phyloP scores from a whole-genome alignment of 495 filamentous ascomycete genomes.

The Penicillium steckii region DNA sequence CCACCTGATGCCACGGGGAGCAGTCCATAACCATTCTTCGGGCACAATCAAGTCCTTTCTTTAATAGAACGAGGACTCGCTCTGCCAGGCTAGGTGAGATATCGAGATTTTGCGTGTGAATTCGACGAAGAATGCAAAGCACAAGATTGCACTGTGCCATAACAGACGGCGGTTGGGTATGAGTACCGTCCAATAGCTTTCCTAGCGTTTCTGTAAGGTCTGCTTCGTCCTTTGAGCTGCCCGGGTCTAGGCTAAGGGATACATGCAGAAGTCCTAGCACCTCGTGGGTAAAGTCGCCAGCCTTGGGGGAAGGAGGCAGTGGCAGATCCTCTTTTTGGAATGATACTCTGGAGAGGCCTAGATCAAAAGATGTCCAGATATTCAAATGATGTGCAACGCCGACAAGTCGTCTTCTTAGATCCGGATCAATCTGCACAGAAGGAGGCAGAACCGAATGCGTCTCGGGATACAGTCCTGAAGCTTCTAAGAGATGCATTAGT shows the following conservation, averaged over 20 bases:
- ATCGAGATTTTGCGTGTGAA: constrained; percentile 39
- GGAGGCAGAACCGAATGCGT: constrained; percentile 17
- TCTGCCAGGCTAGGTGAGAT: constrained; percentile 25
- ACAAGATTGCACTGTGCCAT: constrained; percentile 48
- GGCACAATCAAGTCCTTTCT: constrained; percentile 29
- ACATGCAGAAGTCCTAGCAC: constrained; percentile 37
- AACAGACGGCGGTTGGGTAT: constrained; percentile 36
- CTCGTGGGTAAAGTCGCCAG: constrained; percentile 36
- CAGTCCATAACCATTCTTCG: constrained; percentile 29
- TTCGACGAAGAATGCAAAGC: constrained; percentile 46
- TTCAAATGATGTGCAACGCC: constrained; percentile 47
- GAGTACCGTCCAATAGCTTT: constrained; percentile 22
- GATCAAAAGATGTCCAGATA: constrained; percentile 48
- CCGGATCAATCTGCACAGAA: constrained; percentile 20
- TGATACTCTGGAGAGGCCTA: constrained; percentile 45
- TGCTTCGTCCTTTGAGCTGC: constrained; percentile 21
- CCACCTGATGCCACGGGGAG: constrained; percentile 53
- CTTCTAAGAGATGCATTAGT: constrained; percentile 52
- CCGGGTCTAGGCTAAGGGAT: constrained; percentile 36
- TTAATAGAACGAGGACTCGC: constrained; percentile 24
- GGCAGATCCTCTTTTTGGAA: constrained; percentile 30
- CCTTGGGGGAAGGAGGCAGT: constrained; percentile 10
- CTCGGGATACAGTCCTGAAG: constrained; percentile 45
- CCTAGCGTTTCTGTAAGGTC: constrained; percentile 29
- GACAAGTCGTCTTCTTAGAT: constrained; percentile 35